Base-by-base conservation (phyloP, 208 protist species). In the Vickermania ingenoplastis region DNA sequence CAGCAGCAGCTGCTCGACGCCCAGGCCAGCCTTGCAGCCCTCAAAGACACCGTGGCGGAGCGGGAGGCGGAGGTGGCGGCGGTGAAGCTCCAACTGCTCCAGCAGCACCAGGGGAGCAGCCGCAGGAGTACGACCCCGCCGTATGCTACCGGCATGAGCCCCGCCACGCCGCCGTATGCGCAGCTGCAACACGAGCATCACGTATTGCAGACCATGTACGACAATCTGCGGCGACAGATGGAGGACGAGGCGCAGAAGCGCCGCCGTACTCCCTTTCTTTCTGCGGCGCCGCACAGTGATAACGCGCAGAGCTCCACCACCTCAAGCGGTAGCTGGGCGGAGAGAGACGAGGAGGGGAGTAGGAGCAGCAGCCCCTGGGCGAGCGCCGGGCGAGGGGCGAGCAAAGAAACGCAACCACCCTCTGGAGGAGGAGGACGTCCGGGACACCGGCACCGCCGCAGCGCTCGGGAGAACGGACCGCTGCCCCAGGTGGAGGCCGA, bases 11-110 rank as follows among this genome's bases (percentile, higher is more conserved):
- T 95, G 36, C 55, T 79, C 1, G 62, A 53, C 7, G 61, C 71
- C 13, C 57, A 62, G 13, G 74, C 73, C 2, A 74, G 86, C 49
- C 31, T 21, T n/a, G 67, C 83, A 59, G 45, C 56, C 4, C 49
- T 92, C 62, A 71, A 61, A n/a, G 75, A 80, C 60, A 50, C 56
- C 2, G 49, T 95, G 1, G 67, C 53, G 50, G 76, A 76, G 45
- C 87, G 82, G 56, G 87, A 91, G 54, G 83, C 86, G 41, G 87
- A 90, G 57, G 48, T 86, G 24, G 63, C 62, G 36, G 81, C 81
- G 22, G 81, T 75, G 54, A 76, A 89, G 57, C 62, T 83, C n/a
- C 83, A 91, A 24, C 59, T 94, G 31, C 60, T 94, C 53, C n/a
- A 30, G 21, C 50, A 54, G 22, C 50, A 54, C 11, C 50, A 54